Evolutionary conservation across 2,329 filamentous ascomycete species (phyloP).

Genomic region (Pestalotiopsis sp.): DNA sequence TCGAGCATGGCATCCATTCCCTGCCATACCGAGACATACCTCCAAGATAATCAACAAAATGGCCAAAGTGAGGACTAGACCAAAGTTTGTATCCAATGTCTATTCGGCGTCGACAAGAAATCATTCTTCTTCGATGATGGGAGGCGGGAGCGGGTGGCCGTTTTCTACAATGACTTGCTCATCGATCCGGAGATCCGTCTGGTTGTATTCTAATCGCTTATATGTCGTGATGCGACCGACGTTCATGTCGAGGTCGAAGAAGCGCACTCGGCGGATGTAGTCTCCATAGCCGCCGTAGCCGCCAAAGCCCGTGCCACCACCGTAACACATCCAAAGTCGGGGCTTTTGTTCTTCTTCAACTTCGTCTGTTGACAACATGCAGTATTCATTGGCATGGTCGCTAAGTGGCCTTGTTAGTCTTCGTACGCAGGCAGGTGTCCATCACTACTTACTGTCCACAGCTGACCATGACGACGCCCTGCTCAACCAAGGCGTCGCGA

Average conservation of each 20-base stretch:
- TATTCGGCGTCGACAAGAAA: neutral
- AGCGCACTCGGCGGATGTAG: conserved; percentile 78
- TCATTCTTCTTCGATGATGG: conserved; percentile 2
- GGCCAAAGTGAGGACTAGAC: neutral
- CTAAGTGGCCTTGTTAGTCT: conserved; percentile 35
- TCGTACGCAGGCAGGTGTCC: conserved; percentile 12
- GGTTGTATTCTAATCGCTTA: conserved; percentile 78
- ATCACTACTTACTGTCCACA: conserved; percentile 75
- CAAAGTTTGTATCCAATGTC: neutral
- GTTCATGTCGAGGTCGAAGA: conserved; percentile 94
- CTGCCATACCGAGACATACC: neutral
- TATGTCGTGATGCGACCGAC: conserved; percentile 86
- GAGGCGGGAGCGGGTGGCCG: conserved; percentile 42
- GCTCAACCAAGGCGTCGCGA: conserved; percentile 81
- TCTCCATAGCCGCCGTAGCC: conserved; percentile 91
- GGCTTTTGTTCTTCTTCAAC: conserved; percentile 52
- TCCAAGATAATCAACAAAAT: neutral
- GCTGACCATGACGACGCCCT: conserved; percentile 83
- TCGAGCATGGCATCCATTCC: neutral
- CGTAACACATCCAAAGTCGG: conserved; percentile 97
- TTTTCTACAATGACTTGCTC: conserved; percentile 67
- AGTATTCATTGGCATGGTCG: conserved; percentile 97
- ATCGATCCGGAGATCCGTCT: conserved; percentile 55
- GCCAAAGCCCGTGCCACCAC: conserved; percentile 86
- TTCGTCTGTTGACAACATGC: conserved; percentile 64